Evolutionary conservation across 1,139 yeast species (phyloP).

Genomic region (Magnusiomyces paraingens): DNA sequence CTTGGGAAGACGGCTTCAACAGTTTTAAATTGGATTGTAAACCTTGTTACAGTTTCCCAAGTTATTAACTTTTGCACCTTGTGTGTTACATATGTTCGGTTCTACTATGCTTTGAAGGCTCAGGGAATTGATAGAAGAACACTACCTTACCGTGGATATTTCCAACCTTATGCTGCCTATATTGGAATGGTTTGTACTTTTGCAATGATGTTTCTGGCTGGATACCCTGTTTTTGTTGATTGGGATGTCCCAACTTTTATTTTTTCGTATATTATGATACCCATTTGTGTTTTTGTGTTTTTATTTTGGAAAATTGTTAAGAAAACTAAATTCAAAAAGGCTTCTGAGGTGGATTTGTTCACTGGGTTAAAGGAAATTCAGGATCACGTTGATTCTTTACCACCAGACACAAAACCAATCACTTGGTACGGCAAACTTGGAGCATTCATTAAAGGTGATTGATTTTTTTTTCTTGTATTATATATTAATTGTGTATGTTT

Average conservation of each 20-base stretch:
- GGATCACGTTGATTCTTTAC: conserved; percentile 24
- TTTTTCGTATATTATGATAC: conserved; percentile 62
- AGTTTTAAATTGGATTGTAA: conserved; percentile 70
- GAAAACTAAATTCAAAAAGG: conserved; percentile 45
- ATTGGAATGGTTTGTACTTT: conserved; percentile 42
- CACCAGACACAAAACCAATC: conserved; percentile 13
- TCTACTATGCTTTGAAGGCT: conserved; percentile 53
- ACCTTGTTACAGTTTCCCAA: conserved; percentile 73
- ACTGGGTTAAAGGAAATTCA: conserved; percentile 54
- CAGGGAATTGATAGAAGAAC: conserved; percentile 51
- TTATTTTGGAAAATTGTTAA: conserved; percentile 51
- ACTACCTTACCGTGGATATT: conserved; percentile 50
- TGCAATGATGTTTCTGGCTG: conserved; percentile 57
- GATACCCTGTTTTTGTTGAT: conserved; percentile 60
- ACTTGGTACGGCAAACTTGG: conserved; percentile 17
- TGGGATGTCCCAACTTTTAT: conserved; percentile 60
- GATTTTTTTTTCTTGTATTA: not conserved
- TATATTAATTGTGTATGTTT: not conserved
- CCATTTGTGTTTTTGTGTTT: conserved; percentile 52
- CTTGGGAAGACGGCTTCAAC: conserved; percentile 52
- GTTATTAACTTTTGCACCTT: conserved; percentile 64
- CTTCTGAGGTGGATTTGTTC: conserved; percentile 48
- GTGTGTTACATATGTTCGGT: conserved; percentile 56
- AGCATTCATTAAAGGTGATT: not conserved
- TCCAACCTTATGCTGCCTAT: conserved; percentile 51